phyloP scores from a whole-genome alignment of 2,329 filamentous ascomycete genomes.

The Sporothrix sp. region DNA sequence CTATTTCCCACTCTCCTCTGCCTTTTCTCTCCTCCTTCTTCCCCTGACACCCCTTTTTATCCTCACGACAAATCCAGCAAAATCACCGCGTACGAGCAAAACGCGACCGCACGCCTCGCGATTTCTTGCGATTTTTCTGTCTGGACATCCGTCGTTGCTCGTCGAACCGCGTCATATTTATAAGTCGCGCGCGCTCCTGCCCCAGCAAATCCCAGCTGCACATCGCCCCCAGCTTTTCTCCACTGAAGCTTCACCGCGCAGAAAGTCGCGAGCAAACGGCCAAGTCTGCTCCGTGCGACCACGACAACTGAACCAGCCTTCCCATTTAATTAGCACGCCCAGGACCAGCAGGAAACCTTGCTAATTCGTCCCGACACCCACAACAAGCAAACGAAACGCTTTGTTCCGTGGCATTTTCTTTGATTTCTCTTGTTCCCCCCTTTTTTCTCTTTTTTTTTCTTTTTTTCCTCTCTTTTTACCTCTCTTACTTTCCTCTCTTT shows the following conservation, averaged over 20 bases:
- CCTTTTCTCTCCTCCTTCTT: background rate
- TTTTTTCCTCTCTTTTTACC: background rate
- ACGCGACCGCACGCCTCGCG: background rate
- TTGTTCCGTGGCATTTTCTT: background rate
- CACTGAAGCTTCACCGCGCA: constrained; percentile 4
- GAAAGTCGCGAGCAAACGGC: background rate
- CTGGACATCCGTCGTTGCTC: background rate
- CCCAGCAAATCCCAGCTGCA: constrained; percentile 2
- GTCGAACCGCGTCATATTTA: too few species aligned
- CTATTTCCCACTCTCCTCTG: constrained; percentile 19
- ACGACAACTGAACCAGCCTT: background rate
- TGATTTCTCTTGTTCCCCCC: background rate
- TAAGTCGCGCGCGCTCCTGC: too few species aligned
- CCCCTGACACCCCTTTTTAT: background rate
- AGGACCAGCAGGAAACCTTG: background rate
- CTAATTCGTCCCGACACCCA: background rate
- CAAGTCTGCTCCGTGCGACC: background rate
- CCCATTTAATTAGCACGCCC: constrained; percentile 3
- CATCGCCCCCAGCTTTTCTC: constrained; percentile 1
- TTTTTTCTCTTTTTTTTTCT: background rate
- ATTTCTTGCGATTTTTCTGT: background rate
- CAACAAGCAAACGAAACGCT: background rate
- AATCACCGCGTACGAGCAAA: background rate
- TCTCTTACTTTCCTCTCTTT: background rate
- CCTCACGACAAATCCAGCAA: background rate